Evolutionary conservation across 768 basidiomycete species (phyloP).

Genomic region (Russula abietina): DNA sequence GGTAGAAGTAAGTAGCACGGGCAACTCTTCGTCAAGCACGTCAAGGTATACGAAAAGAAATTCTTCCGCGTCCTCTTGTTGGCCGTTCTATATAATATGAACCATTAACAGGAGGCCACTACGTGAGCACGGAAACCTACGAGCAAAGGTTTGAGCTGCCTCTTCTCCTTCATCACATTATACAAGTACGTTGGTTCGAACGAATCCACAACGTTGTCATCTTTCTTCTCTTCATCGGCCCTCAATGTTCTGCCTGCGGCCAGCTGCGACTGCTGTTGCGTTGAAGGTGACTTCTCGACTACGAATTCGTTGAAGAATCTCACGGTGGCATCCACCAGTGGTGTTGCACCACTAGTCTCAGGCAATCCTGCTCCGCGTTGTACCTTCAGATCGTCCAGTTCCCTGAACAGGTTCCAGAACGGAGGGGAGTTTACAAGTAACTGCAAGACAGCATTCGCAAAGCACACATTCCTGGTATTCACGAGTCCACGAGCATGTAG

Average conservation of each 20-base stretch:
- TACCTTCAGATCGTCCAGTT: constrained; percentile 51
- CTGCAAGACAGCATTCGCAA: too few relatives aligned
- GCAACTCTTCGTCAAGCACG: not conserved
- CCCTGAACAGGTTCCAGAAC: too few relatives aligned
- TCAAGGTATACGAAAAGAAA: not conserved
- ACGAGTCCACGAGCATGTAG: constrained; percentile 76
- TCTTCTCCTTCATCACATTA: constrained; percentile 89
- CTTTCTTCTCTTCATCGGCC: constrained; percentile 42
- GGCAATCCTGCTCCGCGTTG: constrained; percentile 30
- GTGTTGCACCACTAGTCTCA: constrained; percentile 35
- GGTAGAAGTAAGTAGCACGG: not conserved
- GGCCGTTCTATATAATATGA: not conserved
- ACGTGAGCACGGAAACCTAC: constrained; percentile 38
- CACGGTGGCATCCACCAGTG: constrained; percentile 61
- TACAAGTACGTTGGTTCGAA: constrained; percentile 85
- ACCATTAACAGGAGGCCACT: not conserved
- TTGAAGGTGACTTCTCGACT: constrained; percentile 28
- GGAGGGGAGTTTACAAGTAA: too few relatives aligned
- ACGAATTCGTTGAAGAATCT: constrained; percentile 75
- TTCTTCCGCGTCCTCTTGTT: not conserved
- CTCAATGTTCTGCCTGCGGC: constrained; percentile 33
- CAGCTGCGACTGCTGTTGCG: not conserved
- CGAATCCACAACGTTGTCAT: constrained; percentile 51
- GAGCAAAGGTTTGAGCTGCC: constrained; percentile 87
- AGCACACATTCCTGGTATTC: too few relatives aligned